Evolutionary conservation across 345 rosid genomes (phyloP).

Genomic region (Cardiospermum halicacabum): DNA sequence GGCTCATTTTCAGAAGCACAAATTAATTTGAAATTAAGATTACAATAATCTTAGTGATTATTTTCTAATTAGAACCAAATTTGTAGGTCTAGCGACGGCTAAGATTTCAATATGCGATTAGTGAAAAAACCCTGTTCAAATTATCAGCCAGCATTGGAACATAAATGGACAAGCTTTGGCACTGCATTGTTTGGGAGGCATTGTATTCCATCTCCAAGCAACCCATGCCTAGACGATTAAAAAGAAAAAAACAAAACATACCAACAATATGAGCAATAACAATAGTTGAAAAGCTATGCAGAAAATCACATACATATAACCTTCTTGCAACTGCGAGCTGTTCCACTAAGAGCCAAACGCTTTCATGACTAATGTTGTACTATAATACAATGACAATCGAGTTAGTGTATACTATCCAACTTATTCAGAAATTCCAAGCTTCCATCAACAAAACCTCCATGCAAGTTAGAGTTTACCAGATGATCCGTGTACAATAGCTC

Average conservation of each 20-base stretch:
- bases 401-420: neutral
- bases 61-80: no score
- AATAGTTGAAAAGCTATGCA: neutral
- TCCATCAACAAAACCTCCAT: neutral
- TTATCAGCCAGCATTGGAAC: neutral
- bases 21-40: no score
- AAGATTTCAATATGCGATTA: neutral
- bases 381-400: neutral
- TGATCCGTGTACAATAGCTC: no score
- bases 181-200: constrained; percentile 12
- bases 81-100: no score
- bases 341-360: neutral
- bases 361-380: neutral
- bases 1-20: no score
- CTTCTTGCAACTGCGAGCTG: no score
- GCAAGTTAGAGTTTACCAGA: neutral
- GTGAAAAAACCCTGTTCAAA: no score
- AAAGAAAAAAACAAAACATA: constrained; percentile 1
- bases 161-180: constrained; percentile 9
- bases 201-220: constrained; percentile 14
- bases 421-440: neutral
- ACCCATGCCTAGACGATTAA: constrained; percentile 21
- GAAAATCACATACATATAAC: neutral
- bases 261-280: neutral
- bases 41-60: no score